Conservation (phyloP, 2,329 filamentous ascomycete species). For the Cercospora citrullina region DNA sequence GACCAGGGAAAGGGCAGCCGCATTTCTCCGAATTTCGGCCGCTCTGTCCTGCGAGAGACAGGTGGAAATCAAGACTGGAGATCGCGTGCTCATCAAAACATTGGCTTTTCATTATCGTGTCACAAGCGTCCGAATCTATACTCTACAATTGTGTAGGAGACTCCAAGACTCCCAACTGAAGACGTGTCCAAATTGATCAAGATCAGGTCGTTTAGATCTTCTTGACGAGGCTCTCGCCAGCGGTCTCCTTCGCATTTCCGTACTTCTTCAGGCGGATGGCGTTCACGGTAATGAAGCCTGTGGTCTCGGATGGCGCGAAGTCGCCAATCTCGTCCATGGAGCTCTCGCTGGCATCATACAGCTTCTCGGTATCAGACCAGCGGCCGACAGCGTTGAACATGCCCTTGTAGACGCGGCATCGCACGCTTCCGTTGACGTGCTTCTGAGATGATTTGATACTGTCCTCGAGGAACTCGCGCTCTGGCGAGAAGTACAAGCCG, state of each 20-base stretch:
- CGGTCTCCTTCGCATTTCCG: conserved; percentile 42
- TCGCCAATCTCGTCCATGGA: conserved; percentile 71
- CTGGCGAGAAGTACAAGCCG: conserved; percentile 68
- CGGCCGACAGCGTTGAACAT: conserved; percentile 60
- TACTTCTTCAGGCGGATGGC: conserved; percentile 57
- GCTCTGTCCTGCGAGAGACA: not conserved
- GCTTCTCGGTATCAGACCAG: conserved; percentile 65
- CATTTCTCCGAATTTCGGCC: conserved; percentile 1
- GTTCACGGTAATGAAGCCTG: conserved; percentile 69
- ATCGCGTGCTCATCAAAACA: not conserved
- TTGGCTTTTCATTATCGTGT: conserved; percentile 7
- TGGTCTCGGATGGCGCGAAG: conserved; percentile 66
- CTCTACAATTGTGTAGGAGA: conserved; percentile 10
- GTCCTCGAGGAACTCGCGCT: conserved; percentile 70
- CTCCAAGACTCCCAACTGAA: conserved; percentile 8
- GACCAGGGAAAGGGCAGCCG: not conserved
- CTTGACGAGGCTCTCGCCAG: conserved; percentile 38
- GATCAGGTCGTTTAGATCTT: conserved; percentile 10
- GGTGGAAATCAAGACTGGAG: conserved; percentile 1
- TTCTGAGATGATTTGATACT: conserved; percentile 62
- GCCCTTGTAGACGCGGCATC: conserved; percentile 68
- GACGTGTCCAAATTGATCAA: not conserved
- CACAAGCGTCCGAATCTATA: conserved; percentile 10
- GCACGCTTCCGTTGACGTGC: conserved; percentile 62
- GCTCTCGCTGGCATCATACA: conserved; percentile 66